Evolutionary conservation across 2,329 filamentous ascomycete genomes (phyloP).

Genomic region (Hymenoscyphus fructigenus): DNA sequence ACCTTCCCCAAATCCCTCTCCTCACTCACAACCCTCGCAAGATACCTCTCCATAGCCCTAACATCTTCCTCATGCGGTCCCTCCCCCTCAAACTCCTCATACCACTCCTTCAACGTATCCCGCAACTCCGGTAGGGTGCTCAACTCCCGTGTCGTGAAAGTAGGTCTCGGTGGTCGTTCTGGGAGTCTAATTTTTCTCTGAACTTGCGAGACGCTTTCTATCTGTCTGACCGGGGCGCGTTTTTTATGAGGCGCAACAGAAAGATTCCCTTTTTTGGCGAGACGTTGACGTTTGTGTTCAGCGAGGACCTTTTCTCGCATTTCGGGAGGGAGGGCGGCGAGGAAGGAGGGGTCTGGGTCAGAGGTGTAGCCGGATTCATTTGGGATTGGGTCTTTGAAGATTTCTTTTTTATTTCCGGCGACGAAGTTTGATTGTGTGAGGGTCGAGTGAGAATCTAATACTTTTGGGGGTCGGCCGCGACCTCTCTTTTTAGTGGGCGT

Average conservation of each 20-base stretch:
- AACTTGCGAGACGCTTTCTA: conserved; percentile 18
- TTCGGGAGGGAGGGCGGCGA: conserved; percentile 80
- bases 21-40: conserved; percentile 68
- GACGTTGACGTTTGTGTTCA: conserved; percentile 64
- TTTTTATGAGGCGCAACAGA: conserved; percentile 38
- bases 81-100: conserved; percentile 65
- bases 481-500: conserved; percentile 66
- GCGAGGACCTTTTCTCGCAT: conserved; percentile 75
- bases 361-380: conserved; percentile 20
- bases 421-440: conserved; percentile 75
- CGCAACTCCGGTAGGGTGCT: conserved; percentile 63
- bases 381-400: conserved; percentile 1
- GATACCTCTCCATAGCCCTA: conserved; percentile 69
- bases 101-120: conserved; percentile 74
- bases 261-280: conserved; percentile 56
- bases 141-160: conserved; percentile 61
- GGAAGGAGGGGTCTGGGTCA: conserved; percentile 57
- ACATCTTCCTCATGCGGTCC: conserved; percentile 81
- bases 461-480: conserved; percentile 43
- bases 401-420: conserved; percentile 33
- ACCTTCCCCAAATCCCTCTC: conserved; percentile 80
- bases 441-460: conserved; percentile 52
- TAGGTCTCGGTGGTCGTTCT: conserved; percentile 52
- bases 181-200: conserved; percentile 45
- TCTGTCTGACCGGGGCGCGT: conserved; percentile 20